These are phyloP conservation scores for Ricinus communis DNA, from an alignment of 345 rosid genomes.

Conservation along the genomic window DNA sequence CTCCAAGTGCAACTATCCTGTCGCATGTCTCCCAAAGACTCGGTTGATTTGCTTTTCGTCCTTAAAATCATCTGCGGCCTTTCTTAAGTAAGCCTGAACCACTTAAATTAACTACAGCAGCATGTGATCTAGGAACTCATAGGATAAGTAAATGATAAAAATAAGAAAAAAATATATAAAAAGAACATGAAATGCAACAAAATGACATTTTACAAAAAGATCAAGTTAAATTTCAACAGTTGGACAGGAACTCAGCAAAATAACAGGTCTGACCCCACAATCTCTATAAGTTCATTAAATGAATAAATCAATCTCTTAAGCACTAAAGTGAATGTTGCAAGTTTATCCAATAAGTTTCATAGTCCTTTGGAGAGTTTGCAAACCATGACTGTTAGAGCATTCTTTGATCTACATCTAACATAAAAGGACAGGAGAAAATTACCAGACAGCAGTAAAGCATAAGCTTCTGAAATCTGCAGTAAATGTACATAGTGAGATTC, in stretches of 20 bases:
- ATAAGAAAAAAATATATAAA: neutral
- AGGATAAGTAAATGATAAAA: slow-evolving; percentile 9
- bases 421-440: slow-evolving; percentile 24
- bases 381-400: slow-evolving; percentile 20
- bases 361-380: slow-evolving; percentile 39
- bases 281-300: slow-evolving; percentile 11
- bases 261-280: neutral
- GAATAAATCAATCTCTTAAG: neutral
- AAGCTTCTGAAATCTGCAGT: slow-evolving; percentile 73
- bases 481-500: slow-evolving; percentile 20
- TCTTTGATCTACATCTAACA: slow-evolving; percentile 1
- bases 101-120: slow-evolving; percentile 27
- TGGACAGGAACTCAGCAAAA: neutral
- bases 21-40: slow-evolving; percentile 13
- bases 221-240: slow-evolving; percentile 10
- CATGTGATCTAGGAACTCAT: slow-evolving; percentile 17
- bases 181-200: neutral
- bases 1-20: slow-evolving; percentile 18
- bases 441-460: slow-evolving; percentile 62
- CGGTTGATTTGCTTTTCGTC: slow-evolving; percentile 24
- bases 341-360: slow-evolving; percentile 16
- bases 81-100: slow-evolving; percentile 21
- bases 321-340: neutral
- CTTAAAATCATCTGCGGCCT: slow-evolving; percentile 20
- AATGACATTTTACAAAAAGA: neutral